Evolutionary conservation across 1,284 basidiomycete species (phyloP).

Genomic region (Leccinum griseonigrum): DNA sequence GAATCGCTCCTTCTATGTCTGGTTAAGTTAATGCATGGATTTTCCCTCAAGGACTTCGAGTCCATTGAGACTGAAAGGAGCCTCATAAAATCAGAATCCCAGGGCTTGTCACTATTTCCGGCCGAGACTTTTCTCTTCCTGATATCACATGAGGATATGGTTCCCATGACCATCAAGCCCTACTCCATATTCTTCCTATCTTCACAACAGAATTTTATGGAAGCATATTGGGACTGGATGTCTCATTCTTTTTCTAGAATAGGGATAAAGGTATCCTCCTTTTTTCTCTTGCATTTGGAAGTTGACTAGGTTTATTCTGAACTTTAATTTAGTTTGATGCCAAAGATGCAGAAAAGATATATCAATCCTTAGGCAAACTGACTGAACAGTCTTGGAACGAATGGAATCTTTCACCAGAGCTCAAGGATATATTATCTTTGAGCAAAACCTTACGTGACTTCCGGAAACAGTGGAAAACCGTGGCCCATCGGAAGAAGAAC

Average conservation of each 20-base stretch:
- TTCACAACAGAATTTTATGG: conserved; percentile 6
- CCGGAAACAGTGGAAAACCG: not conserved
- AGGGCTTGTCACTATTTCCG: not conserved
- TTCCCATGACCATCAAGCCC: conserved; percentile 8
- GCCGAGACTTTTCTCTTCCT: not conserved
- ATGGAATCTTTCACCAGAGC: not conserved
- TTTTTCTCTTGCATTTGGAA: not conserved
- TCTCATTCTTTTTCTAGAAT: not conserved
- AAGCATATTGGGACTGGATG: conserved; percentile 13
- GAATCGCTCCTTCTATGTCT: conserved; percentile 1
- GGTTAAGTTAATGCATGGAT: not conserved
- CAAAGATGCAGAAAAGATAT: not conserved
- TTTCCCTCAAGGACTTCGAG: not conserved
- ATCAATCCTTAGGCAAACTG: not conserved
- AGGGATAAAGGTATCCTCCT: not conserved
- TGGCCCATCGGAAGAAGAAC: not conserved
- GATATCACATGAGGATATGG: not conserved
- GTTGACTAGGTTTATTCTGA: not conserved
- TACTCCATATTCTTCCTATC: conserved; percentile 16
- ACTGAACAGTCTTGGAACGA: not conserved
- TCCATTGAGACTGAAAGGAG: not conserved
- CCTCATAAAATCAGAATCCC: not conserved
- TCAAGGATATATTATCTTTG: not conserved
- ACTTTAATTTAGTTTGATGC: not conserved
- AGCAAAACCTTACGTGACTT: not conserved